Evolutionary conservation across 2,329 filamentous ascomycete genomes (phyloP).

Genomic region (Hypocreales sp.): DNA sequence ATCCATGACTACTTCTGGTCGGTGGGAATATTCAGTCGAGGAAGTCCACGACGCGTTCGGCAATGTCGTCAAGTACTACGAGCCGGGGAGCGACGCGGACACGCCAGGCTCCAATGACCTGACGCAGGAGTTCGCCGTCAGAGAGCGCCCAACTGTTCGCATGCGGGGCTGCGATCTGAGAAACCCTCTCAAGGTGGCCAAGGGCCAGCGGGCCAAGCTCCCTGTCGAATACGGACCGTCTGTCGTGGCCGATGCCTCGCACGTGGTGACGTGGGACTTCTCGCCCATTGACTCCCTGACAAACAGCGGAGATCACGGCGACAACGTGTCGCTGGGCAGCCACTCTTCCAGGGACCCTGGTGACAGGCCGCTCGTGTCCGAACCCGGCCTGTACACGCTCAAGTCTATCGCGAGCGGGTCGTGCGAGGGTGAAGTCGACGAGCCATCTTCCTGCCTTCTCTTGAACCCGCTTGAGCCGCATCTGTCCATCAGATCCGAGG

Average conservation of each 20-base stretch:
- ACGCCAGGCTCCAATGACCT: slow-evolving; percentile 46
- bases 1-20: slow-evolving; percentile 61
- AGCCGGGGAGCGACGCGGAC: slow-evolving; percentile 52
- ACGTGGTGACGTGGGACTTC: slow-evolving; percentile 70
- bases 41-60: slow-evolving; percentile 85
- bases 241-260: slow-evolving; percentile 42
- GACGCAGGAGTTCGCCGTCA: slow-evolving; percentile 67
- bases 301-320: slow-evolving; percentile 53
- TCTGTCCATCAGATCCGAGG: slow-evolving; percentile 56
- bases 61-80: slow-evolving; percentile 65
- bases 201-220: slow-evolving; percentile 49
- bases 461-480: slow-evolving; percentile 83
- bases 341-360: slow-evolving; percentile 45
- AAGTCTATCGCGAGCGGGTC: slow-evolving; percentile 64
- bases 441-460: slow-evolving; percentile 85
- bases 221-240: slow-evolving; percentile 56
- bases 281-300: slow-evolving; percentile 56
- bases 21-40: slow-evolving; percentile 82
- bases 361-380: slow-evolving; percentile 52
- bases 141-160: slow-evolving; percentile 64
- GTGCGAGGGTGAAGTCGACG: slow-evolving; percentile 77
- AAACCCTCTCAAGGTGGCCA: slow-evolving; percentile 69
- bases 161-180: slow-evolving; percentile 65
- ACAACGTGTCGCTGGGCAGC: slow-evolving; percentile 38
- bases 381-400: slow-evolving; percentile 76